phyloP scores from a whole-genome alignment of 257 asterid species.

The Coffea eugenioides region DNA sequence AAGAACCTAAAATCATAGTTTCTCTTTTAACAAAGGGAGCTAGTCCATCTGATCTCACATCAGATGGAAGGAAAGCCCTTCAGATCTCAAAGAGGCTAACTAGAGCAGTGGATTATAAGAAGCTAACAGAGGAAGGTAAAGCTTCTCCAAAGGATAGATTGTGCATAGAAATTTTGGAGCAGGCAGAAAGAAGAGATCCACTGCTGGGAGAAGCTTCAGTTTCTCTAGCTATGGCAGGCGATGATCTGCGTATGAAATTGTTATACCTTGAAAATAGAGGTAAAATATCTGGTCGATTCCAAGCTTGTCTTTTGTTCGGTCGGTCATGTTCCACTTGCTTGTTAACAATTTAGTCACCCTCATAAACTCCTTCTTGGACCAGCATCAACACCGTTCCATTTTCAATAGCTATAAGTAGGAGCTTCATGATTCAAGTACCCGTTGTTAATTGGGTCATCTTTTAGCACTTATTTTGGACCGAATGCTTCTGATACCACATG shows the following conservation, averaged over 20 bases:
- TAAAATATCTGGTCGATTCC: slow-evolving; percentile 23
- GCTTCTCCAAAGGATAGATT: slow-evolving; percentile 78
- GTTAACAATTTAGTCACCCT: neutral
- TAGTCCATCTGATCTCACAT: slow-evolving; percentile 84
- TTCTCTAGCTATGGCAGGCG: slow-evolving; percentile 97
- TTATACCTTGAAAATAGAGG: slow-evolving; percentile 96
- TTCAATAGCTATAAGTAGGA: neutral
- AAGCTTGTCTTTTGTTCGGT: slow-evolving; percentile 11
- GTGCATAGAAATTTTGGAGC: slow-evolving; percentile 94
- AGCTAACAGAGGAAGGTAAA: slow-evolving; percentile 63
- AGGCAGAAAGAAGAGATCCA: slow-evolving; percentile 92
- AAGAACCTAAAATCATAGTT: slow-evolving; percentile 85
- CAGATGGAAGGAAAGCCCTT: slow-evolving; percentile 90
- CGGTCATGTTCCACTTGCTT: slow-evolving; percentile 3
- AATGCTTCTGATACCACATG: neutral
- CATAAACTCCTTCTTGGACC: neutral
- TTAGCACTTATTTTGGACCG: neutral
- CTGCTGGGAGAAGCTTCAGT: slow-evolving; percentile 87
- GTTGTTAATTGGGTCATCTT: neutral
- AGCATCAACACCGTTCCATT: neutral
- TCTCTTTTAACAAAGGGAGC: slow-evolving; percentile 96
- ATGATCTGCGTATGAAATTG: slow-evolving; percentile 72
- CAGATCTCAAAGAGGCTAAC: slow-evolving; percentile 90
- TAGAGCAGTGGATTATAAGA: slow-evolving; percentile 62
- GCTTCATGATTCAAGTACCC: neutral